Evolutionary conservation across 345 rosid genomes (phyloP).

Genomic region (Turritis glabra): DNA sequence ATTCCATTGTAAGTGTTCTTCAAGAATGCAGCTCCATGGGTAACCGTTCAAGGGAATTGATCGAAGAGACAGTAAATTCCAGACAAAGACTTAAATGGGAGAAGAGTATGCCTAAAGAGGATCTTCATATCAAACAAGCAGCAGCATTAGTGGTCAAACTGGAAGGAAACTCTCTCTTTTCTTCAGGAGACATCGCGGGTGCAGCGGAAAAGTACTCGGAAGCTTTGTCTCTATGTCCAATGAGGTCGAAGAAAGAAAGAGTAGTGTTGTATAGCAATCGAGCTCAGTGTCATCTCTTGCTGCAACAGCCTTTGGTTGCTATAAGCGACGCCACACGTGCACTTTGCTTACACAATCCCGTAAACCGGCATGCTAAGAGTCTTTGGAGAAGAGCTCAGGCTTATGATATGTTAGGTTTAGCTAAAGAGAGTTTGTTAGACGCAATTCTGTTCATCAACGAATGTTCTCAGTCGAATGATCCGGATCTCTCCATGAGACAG

Average conservation of each 20-base stretch:
- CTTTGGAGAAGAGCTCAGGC: constrained; percentile 99
- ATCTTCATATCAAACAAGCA: constrained; percentile 98
- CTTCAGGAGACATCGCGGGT: constrained; percentile 87
- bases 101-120: constrained; percentile 93
- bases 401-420: constrained; percentile 91
- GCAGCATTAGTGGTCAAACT: constrained; percentile 92
- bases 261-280: constrained; percentile 93
- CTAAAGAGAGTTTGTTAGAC: constrained; percentile 94
- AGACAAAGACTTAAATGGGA: constrained; percentile 88
- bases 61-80: constrained; percentile 71
- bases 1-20: constrained; percentile 71
- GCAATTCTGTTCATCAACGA: constrained; percentile 96
- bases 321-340: constrained; percentile 95
- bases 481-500: constrained; percentile 85
- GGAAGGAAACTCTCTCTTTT: constrained; percentile 96
- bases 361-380: constrained; percentile 92
- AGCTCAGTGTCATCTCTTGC: constrained; percentile 91
- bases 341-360: constrained; percentile 82
- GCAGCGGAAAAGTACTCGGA: constrained; percentile 94
- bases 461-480: constrained; percentile 95
- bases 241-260: constrained; percentile 95
- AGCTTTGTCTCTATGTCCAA: constrained; percentile 84
- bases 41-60: constrained; percentile 62
- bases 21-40: constrained; percentile 65
- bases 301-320: constrained; percentile 91